Percentiles rank a stretch among this genome's conserved stretches.
These are phyloP conservation scores for Debaryomyces subglobosus DNA, from an alignment of 1,139 yeast species.

Conservation along the genomic window DNA sequence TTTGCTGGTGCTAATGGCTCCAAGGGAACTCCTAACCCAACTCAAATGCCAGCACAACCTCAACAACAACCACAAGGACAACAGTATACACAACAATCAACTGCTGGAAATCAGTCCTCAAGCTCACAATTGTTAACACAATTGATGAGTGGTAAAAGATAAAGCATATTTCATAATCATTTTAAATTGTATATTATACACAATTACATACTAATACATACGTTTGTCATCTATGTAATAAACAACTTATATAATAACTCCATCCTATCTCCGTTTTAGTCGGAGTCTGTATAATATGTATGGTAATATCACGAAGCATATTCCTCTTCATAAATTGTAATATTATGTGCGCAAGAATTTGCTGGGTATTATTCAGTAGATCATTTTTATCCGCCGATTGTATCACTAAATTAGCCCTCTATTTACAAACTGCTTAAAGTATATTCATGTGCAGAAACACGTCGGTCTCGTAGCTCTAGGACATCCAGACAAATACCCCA, in stretches of 20 bases:
- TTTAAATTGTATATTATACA: not conserved
- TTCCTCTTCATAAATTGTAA: not conserved
- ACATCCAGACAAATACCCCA: not conserved
- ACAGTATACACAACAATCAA: slow-evolving; percentile 21
- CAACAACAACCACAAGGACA: slow-evolving; percentile 15
- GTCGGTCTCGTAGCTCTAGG: not conserved
- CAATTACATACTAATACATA: not conserved
- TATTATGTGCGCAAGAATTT: not conserved
- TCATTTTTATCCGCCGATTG: not conserved
- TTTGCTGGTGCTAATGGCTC: slow-evolving; percentile 26
- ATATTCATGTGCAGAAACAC: not conserved
- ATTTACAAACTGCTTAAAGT: not conserved
- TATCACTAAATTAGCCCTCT: not conserved
- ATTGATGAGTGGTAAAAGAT: slow-evolving; percentile 68
- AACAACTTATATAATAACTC: not conserved
- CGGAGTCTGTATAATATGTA: not conserved
- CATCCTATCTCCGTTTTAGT: not conserved
- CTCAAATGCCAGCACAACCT: slow-evolving; percentile 9
- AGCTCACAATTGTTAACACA: slow-evolving; percentile 73
- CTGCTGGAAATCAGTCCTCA: slow-evolving; percentile 35
- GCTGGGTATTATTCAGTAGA: not conserved
- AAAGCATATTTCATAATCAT: slow-evolving; percentile 12
- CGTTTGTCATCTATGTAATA: not conserved
- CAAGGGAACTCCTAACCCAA: slow-evolving; percentile 1
- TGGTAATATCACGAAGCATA: not conserved